Base-by-base conservation (phyloP, 441 rosid species). In the Gossypium aridum region DNA sequence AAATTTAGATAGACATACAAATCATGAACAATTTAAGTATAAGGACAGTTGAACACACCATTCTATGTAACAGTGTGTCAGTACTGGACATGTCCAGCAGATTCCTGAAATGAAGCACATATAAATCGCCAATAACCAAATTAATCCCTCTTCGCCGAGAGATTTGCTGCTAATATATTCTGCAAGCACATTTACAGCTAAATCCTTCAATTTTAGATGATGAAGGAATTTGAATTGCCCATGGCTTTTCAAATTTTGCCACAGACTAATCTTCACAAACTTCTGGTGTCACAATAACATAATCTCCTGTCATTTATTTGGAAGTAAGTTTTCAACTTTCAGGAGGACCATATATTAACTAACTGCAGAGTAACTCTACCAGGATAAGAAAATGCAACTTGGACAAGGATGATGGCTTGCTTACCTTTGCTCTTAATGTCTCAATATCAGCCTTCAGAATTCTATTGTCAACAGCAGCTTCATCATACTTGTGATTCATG, bases 401-500 rank as follows among this genome's bases (percentile, higher is more conserved):
- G 60, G 37, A 64, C 16, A 22, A 57, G 31, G 28, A 23, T 22
- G 63, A 57, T 22, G 54, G 37, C 7, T 64, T 81, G 64, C 7
- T 64, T 81, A 95, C 99, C 92, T 93, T 95, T 53, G 97, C 90
- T 81, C 99, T 86, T 74, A 95, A 72, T 5, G 96, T 90, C 86
- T 93, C 99, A 37, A 95, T 93, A 77, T 93, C 94, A 76, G 98
- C 98, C 86, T 89, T 95, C 82, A 93, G 84, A 80, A 95, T 91
- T 85, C 98, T 90, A 66, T 95, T 89, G 76, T 89, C 92, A 81
- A 91, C 92, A 60, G 93, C 83, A 76, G 99, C 92, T 25, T 80
- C 91, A 72, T 93, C 97, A 54, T 85, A 89, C 80, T 93, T 88
- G 56, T 91, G 89, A 78, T 90, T 90, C 84, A 89, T 66, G 78